These are phyloP conservation scores for Eleusine coracana DNA, from an alignment of 176 grass and related monocot species.

Conservation along the genomic window DNA sequence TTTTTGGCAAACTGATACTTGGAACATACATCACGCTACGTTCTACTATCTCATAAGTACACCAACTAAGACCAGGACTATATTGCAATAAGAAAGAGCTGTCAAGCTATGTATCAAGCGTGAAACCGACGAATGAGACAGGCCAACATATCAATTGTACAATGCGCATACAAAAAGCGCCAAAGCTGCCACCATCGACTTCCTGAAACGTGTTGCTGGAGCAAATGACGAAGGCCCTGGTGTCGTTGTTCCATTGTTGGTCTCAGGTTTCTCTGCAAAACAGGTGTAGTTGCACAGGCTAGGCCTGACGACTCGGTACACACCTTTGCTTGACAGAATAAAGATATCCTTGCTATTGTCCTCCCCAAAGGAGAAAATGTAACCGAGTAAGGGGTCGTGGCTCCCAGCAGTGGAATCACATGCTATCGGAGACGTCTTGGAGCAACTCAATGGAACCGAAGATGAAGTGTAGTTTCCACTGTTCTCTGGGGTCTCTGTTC, in stretches of 20 bases:
- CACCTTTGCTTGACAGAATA: conserved; percentile 66
- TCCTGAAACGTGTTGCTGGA: background rate
- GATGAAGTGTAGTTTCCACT: conserved; percentile 79
- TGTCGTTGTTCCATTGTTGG: conserved; percentile 20
- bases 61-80: background rate
- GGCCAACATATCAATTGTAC: conserved; percentile 20
- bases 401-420: conserved; percentile 40
- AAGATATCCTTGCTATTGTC: conserved; percentile 79
- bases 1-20: background rate
- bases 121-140: background rate
- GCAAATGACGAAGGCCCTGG: conserved; percentile 11
- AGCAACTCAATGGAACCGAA: conserved; percentile 42
- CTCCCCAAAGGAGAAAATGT: conserved; percentile 79
- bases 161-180: background rate
- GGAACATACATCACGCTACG: background rate
- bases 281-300: conserved; percentile 66
- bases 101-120: background rate
- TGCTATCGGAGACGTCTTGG: conserved; percentile 58
- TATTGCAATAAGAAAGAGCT: background rate
- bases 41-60: background rate
- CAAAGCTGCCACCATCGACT: background rate
- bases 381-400: conserved; percentile 51
- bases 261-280: conserved; percentile 45
- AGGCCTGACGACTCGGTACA: conserved; percentile 76
- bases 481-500: conserved; percentile 58